Evolutionary conservation across 2,329 filamentous ascomycete species (phyloP), one percentile per base, ranked within the genome.

Genomic region (Whalleya microplaca): DNA sequence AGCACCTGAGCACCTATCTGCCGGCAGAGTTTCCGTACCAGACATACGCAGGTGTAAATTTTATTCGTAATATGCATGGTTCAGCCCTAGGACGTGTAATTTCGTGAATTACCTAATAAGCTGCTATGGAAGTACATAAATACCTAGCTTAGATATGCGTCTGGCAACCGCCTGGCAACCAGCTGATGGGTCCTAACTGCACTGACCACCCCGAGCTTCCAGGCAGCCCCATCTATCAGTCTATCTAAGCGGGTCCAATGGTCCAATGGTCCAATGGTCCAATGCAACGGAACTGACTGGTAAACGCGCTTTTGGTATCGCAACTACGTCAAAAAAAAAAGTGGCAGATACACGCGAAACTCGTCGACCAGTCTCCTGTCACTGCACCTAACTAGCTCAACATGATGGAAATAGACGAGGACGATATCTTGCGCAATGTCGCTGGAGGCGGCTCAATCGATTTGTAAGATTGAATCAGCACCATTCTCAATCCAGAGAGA

Each of bases 391-490:
- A 32, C 21, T 16, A 29, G 43, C 56, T 59, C 64, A 60, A 64
- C 61, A 75, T 66, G 63, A 86, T 86, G 83, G 83, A 85, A 53
- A 76, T 81, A 37, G 84, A 86, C 44, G 82, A 82, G 60, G 79
- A 83, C 46, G 79, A 76, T 27, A 71, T 79, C 27, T 73, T 85
- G 62, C 70, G 68, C 60, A 75, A 63, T 56, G 74, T 85, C 62
- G 82, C 84, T 20, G 70, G 74, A 18, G 84, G 84, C 61, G 79
- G 76, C 19, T 65, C 75, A 18, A 80, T 87, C 61, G 80, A 85
- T 66, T 80, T 78, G 85, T 87, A 75, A 73, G 83, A 51, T 45
- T 47, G 18, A 41, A 56, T 37, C 42, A 37, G 19, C 43, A 23
- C 21, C 23, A 42, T 54, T 62, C 27, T 23, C 21, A 48, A 18